Base-by-base conservation (phyloP, 495 filamentous ascomycete species). In the Penicillium nucicola region DNA sequence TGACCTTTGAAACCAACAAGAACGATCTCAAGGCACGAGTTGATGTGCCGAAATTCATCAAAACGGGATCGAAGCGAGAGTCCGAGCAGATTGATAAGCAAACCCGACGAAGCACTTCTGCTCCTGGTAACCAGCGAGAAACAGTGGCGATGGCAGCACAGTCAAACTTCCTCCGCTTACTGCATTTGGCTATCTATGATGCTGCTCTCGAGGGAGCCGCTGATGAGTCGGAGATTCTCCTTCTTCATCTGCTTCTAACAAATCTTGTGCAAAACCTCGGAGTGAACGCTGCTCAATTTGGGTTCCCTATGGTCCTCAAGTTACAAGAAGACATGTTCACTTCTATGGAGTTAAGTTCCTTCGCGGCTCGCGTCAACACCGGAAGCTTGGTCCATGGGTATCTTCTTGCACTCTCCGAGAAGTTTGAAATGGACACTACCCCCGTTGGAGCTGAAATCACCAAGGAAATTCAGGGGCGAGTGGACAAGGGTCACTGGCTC, bases 361-460 rank as follows among this genome's bases (percentile, higher is more conserved):
- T 79, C 0, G 58, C 75, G 36, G 76, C 80, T 2, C 92, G 90
- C 56, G 76, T 93, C 19, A 83, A 88, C 20, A 73, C 93, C 17
- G 92, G 88, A 31, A 90, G 85, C 60, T 72, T 97, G 42, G 86
- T 91, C 18, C 87, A 92, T 61, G 90, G 91, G 5, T 96, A 96
- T 68, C 79, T 96, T 38, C 90, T 88, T 83, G 76, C 81, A 14
- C 56, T 96, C 50, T 84, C 78, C 15, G 85, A 92, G 53, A 82
- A 80, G 47, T 93, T 95, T 53, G 83, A 89, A 10, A 85, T 92
- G 53, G 84, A 90, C 34, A 75, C 76, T 9, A 81, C 84, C 0
- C 67, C 69, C 12, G 72, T 86, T 28, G 90, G 89, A 9, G 74
- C 77, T 36, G 82, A 80, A 10, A 83, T 97, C 23, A 78, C 84